These are phyloP conservation scores for Priceomyces castillae DNA, from an alignment of 805 yeast species.

Conservation along the genomic window DNA sequence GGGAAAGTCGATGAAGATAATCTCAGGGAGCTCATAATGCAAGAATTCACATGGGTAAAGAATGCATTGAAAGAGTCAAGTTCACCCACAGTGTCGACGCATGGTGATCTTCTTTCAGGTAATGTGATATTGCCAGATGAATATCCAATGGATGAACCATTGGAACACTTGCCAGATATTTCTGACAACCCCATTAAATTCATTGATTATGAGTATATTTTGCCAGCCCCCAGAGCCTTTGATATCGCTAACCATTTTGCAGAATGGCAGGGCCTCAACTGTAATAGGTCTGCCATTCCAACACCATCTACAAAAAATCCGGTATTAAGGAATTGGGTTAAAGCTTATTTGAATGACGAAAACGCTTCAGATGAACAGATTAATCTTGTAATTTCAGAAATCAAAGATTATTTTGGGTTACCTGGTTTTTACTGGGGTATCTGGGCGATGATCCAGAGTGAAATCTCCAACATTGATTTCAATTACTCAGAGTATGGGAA, in stretches of 20 bases:
- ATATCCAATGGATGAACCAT: slow-evolving; percentile 5
- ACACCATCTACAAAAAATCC: slow-evolving; percentile 42
- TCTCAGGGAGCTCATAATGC: slow-evolving; percentile 36
- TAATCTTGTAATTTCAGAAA: slow-evolving; percentile 50
- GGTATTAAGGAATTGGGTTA: slow-evolving; percentile 55
- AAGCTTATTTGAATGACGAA: slow-evolving; percentile 46
- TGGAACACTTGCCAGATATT: slow-evolving; percentile 15
- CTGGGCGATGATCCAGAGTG: slow-evolving; percentile 76
- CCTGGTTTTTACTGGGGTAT: slow-evolving; percentile 87
- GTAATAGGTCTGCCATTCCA: slow-evolving; percentile 61
- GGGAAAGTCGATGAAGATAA: slow-evolving; percentile 19
- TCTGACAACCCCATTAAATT: slow-evolving; percentile 48
- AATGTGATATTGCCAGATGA: slow-evolving; percentile 60
- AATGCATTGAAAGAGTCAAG: slow-evolving; percentile 30
- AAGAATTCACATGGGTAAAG: slow-evolving; percentile 58
- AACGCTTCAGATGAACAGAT: slow-evolving; percentile 31
- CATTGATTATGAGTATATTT: slow-evolving; percentile 71
- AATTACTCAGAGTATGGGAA: slow-evolving; percentile 63
- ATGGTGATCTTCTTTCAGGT: slow-evolving; percentile 73
- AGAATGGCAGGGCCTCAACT: slow-evolving; percentile 82
- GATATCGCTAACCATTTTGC: slow-evolving; percentile 73
- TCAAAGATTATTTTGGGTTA: slow-evolving; percentile 63
- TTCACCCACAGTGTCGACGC: slow-evolving; percentile 62
- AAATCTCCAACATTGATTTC: slow-evolving; percentile 67
- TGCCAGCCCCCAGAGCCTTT: slow-evolving; percentile 70